Base-by-base conservation (phyloP, 148 eudicot genomes). In the Polygonum maritimum region DNA sequence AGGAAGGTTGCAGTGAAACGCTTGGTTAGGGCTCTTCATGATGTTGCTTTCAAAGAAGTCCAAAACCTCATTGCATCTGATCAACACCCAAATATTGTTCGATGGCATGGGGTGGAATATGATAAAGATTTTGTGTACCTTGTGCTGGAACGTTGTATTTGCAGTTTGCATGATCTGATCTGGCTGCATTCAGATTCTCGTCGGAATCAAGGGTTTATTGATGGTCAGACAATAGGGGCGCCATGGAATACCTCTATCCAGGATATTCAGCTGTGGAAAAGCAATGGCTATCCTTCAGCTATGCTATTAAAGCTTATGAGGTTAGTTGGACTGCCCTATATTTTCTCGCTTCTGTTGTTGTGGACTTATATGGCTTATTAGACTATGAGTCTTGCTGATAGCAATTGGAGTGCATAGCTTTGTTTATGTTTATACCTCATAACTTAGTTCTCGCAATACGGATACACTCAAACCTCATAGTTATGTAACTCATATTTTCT, bases 1-100 rank as follows among this genome's bases (percentile, higher is more conserved):
- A 97, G 98, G 76, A 83, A 82, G 1, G 98, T 94, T 51, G 98
- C 98, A 81, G 97, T 92, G 33, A 94, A 94, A 87, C 93, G 98
- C 48, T 91, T 94, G 76, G 96, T 94, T 55, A 84, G 85, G 81
- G 83, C 98, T 14, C 97, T 92, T 83, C 89, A 90, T 79, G 92
- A 94, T 55, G 89, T 94, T 86, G 98, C 98, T 52, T 69, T 84
- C 40, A 92, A 90, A 87, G 98, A 94, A 83, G 92, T 92, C 80
- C 90, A 92, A 76, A 94, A 92, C 85, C 97, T 94, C 76, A 85
- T 92, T 82, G 98, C 93, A 76, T 94, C 98, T 67, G 98, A 94
- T 76, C 88, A 83, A 58, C 98, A 94, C 84, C 84, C 91, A 31
- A 94, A 94, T 77, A 87, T 94, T 82, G 98, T 94, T 71, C 79